phyloP scores from a whole-genome alignment of 495 filamentous ascomycete species.

The Hyaloscypha hepaticicola region DNA sequence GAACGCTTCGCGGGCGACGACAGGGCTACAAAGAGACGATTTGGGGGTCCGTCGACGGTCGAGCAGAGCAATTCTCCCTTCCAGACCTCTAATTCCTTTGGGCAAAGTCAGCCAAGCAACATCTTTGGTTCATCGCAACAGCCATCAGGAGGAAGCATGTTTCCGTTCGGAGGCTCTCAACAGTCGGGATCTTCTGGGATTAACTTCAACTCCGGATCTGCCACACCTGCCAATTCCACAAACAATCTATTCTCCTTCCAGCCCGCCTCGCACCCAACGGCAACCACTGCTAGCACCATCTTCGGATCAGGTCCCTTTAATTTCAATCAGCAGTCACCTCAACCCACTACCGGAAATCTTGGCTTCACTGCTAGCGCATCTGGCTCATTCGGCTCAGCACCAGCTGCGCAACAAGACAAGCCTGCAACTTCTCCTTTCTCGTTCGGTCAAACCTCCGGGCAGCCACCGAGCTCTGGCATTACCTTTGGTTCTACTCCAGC shows the following conservation, averaged over 20 bases:
- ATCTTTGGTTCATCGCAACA: background rate
- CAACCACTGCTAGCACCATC: conserved; percentile 6
- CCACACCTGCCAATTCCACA: conserved; percentile 12
- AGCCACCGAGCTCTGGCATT: conserved; percentile 9
- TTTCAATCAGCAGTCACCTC: conserved; percentile 10
- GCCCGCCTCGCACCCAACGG: conserved; percentile 8
- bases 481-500: conserved; percentile 15
- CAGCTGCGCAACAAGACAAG: conserved; percentile 14
- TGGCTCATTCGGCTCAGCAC: conserved; percentile 18
- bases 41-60: conserved; percentile 8
- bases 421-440: conserved; percentile 14
- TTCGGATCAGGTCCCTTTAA: conserved; percentile 4
- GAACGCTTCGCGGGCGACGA: conserved; percentile 5
- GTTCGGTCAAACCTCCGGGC: conserved; percentile 17
- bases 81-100: conserved; percentile 9
- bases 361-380: background rate
- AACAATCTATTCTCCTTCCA: conserved; percentile 21
- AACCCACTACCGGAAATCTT: background rate
- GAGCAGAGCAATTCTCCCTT: conserved; percentile 12
- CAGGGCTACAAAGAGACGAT: conserved; percentile 20
- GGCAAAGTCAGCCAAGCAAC: background rate
- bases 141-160: conserved; percentile 7
- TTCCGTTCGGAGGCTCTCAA: conserved; percentile 13
- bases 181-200: conserved; percentile 1
- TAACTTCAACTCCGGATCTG: conserved; percentile 13